These are phyloP conservation scores for Vachellia pachyceras DNA, from an alignment of 306 rosid species.

Conservation along the genomic window DNA sequence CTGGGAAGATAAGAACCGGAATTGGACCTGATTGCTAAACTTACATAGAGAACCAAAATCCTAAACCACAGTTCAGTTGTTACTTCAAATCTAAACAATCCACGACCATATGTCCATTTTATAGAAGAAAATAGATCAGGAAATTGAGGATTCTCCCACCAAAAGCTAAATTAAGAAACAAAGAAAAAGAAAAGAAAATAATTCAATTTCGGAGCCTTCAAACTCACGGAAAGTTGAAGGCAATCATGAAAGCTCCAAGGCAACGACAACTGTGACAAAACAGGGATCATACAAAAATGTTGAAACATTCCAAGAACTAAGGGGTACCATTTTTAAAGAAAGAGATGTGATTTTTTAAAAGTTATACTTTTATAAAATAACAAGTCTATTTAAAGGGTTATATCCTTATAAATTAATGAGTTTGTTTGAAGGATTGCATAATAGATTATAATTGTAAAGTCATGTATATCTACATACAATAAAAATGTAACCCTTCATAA, in stretches of 20 bases:
- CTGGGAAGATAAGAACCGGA: neutral
- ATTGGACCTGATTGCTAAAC: neutral
- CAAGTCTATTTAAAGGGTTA: too few relatives aligned
- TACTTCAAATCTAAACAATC: slow-evolving; percentile 30
- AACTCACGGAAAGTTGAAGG: slow-evolving; percentile 48
- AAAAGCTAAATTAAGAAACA: neutral
- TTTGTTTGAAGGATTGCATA: too few relatives aligned
- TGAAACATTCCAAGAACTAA: too few relatives aligned
- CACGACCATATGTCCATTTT: slow-evolving; percentile 38
- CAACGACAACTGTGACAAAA: slow-evolving; percentile 34
- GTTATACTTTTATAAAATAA: too few relatives aligned
- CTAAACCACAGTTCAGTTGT: slow-evolving; percentile 24
- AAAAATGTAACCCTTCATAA: too few relatives aligned
- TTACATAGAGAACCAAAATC: slow-evolving; percentile 36
- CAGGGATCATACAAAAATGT: slow-evolving; percentile 35
- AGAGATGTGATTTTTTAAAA: too few relatives aligned
- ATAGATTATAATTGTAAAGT: too few relatives aligned
- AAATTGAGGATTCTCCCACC: slow-evolving; percentile 41
- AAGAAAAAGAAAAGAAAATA: neutral
- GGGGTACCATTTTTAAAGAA: too few relatives aligned
- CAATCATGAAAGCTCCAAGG: slow-evolving; percentile 45
- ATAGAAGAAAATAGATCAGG: slow-evolving; percentile 34
- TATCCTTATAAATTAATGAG: too few relatives aligned
- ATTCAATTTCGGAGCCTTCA: slow-evolving; percentile 41
- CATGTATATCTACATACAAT: too few relatives aligned